These are phyloP conservation scores for Aquanectria penicillioides DNA, from an alignment of 2,329 filamentous ascomycete genomes.

Conservation along the genomic window DNA sequence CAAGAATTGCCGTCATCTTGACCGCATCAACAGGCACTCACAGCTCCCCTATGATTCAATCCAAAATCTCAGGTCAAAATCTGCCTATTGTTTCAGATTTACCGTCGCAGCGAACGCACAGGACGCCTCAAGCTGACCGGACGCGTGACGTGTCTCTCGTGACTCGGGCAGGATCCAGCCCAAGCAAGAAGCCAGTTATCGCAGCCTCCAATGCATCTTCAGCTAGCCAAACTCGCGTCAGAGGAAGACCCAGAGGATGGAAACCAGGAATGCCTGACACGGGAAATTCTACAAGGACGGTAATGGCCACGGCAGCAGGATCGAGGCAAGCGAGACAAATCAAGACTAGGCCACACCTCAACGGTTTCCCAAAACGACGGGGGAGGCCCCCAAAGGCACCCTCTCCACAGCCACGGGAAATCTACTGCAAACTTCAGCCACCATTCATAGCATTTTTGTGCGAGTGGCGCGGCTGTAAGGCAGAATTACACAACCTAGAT, in stretches of 20 bases:
- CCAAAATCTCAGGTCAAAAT: conserved; percentile 18
- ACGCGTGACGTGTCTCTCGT: no score
- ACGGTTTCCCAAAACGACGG: conserved; percentile 48
- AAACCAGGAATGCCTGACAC: conserved; percentile 45
- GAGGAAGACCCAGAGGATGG: conserved; percentile 61
- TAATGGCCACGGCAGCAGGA: conserved; percentile 28
- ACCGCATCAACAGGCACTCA: conserved; percentile 21
- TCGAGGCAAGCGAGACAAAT: conserved; percentile 37
- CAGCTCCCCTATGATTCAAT: conserved; percentile 4
- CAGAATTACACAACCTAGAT: conserved; percentile 70
- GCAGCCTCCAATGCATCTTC: conserved; percentile 23
- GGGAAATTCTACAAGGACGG: conserved; percentile 28
- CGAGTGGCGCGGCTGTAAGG: conserved; percentile 68
- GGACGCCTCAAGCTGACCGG: background rate
- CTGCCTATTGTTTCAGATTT: conserved; percentile 33
- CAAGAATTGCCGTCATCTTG: conserved; percentile 36
- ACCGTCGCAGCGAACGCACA: conserved; percentile 25
- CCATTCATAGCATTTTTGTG: conserved; percentile 65
- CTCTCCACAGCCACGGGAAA: conserved; percentile 50
- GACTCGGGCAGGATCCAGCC: conserved; percentile 1
- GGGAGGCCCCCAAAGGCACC: conserved; percentile 54
- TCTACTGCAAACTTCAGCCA: conserved; percentile 55
- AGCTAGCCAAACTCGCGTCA: conserved; percentile 13
- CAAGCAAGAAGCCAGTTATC: background rate
- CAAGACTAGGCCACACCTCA: conserved; percentile 40